Evolutionary conservation across 2,329 filamentous ascomycete species (phyloP).

Genomic region (Fusarium liriodendri): DNA sequence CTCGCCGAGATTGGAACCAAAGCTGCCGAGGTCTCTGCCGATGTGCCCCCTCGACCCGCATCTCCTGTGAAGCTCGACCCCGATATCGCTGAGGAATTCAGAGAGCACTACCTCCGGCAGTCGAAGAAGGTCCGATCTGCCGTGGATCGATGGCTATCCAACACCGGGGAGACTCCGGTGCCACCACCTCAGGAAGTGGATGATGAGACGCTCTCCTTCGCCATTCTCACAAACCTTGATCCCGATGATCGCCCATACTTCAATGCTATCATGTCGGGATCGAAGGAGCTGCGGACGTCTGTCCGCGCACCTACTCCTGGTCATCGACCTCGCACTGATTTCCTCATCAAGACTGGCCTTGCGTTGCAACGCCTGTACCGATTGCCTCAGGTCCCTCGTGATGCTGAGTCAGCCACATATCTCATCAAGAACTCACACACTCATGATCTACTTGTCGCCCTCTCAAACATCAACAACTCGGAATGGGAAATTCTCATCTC

Average conservation of each 20-base stretch:
- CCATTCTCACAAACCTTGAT: conserved; percentile 88
- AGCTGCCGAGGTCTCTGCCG: conserved; percentile 70
- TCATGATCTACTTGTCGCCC: conserved; percentile 87
- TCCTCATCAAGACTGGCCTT: conserved; percentile 78
- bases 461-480: conserved; percentile 88
- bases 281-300: conserved; percentile 66
- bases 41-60: conserved; percentile 66
- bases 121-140: conserved; percentile 92
- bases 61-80: conserved; percentile 84
- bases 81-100: conserved; percentile 92
- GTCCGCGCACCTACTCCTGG: conserved; percentile 76
- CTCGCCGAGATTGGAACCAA: conserved; percentile 72
- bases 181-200: conserved; percentile 90
- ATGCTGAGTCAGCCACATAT: conserved; percentile 87
- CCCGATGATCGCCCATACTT: conserved; percentile 82
- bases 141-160: conserved; percentile 90
- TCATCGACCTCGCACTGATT: conserved; percentile 74
- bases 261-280: conserved; percentile 78
- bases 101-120: conserved; percentile 91
- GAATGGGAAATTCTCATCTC: conserved; percentile 98
- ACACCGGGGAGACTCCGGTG: conserved; percentile 78
- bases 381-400: conserved; percentile 77
- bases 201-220: conserved; percentile 93
- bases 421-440: conserved; percentile 84
- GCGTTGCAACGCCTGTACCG: conserved; percentile 90